phyloP scores from a whole-genome alignment of 192 early-diverging fungal genomes.

The Umbelopsis isabellina region DNA sequence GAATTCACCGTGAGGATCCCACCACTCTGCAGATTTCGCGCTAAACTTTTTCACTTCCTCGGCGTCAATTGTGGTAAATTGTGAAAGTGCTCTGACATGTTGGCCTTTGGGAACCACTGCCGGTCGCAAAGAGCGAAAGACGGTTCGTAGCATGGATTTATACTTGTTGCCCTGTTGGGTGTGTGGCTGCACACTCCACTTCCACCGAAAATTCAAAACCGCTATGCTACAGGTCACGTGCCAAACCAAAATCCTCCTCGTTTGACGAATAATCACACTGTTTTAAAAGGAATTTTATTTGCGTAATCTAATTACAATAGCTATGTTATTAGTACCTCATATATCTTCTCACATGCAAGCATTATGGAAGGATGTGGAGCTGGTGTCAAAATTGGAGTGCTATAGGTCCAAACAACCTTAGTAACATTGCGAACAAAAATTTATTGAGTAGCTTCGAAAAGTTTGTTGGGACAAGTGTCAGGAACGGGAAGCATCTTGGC shows the following conservation, averaged over 20 bases:
- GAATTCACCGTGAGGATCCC: slow-evolving; percentile 86
- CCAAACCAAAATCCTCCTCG: too few relatives aligned
- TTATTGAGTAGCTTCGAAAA: neutral
- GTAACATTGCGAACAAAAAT: neutral
- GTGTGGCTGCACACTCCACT: too few relatives aligned
- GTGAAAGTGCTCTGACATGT: slow-evolving; percentile 4
- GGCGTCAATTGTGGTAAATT: slow-evolving; percentile 59
- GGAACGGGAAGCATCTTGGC: slow-evolving; percentile 2
- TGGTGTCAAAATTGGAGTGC: too few relatives aligned
- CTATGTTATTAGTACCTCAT: too few relatives aligned
- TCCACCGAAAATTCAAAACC: too few relatives aligned
- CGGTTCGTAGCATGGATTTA: neutral
- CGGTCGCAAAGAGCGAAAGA: neutral
- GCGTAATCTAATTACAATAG: too few relatives aligned
- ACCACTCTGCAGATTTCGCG: slow-evolving; percentile 80
- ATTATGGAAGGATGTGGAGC: too few relatives aligned
- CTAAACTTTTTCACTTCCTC: slow-evolving; percentile 80
- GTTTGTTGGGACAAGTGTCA: slow-evolving; percentile 17
- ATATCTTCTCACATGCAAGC: too few relatives aligned
- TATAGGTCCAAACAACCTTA: too few relatives aligned
- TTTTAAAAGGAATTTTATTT: too few relatives aligned
- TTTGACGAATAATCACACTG: too few relatives aligned
- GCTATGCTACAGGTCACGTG: too few relatives aligned
- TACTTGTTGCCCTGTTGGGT: neutral
- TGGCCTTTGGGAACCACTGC: neutral